Conservation (phyloP, 1,284 basidiomycete genomes). For the Trichosporon ovoides region DNA sequence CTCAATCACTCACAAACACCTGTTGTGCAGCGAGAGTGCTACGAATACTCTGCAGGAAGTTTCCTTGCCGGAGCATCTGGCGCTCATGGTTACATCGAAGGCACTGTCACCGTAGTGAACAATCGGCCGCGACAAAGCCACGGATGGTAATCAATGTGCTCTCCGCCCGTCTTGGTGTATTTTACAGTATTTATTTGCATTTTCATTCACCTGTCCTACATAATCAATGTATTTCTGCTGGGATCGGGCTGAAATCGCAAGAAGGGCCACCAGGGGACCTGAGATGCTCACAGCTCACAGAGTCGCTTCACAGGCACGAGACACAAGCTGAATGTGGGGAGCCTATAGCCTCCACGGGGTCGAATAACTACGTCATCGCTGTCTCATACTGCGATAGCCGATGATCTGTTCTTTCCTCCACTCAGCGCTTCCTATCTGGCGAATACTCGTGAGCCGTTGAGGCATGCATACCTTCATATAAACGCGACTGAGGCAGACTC, state of each 20-base stretch:
- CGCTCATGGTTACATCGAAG: not conserved
- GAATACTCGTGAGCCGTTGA: no score
- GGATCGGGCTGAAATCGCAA: no score
- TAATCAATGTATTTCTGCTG: constrained; percentile 3
- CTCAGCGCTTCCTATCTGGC: no score
- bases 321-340: no score
- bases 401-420: no score
- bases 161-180: constrained; percentile 1
- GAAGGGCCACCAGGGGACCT: no score
- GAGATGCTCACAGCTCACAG: no score
- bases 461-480: no score
- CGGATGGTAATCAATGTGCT: not conserved
- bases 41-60: not conserved
- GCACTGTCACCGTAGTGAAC: not conserved
- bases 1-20: not conserved
- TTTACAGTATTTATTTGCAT: not conserved
- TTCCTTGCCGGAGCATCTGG: not conserved
- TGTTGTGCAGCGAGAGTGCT: not conserved
- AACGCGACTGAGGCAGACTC: no score
- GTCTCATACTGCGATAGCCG: not conserved
- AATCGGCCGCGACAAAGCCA: not conserved
- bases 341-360: not conserved
- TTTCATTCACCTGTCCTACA: not conserved
- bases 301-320: no score
- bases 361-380: not conserved